A percentile compares a stretch with the other conserved stretches of the same genome.
Evolutionary conservation across 148 eudicot genomes (phyloP).

Genomic region (Fallopia convolvulus): DNA sequence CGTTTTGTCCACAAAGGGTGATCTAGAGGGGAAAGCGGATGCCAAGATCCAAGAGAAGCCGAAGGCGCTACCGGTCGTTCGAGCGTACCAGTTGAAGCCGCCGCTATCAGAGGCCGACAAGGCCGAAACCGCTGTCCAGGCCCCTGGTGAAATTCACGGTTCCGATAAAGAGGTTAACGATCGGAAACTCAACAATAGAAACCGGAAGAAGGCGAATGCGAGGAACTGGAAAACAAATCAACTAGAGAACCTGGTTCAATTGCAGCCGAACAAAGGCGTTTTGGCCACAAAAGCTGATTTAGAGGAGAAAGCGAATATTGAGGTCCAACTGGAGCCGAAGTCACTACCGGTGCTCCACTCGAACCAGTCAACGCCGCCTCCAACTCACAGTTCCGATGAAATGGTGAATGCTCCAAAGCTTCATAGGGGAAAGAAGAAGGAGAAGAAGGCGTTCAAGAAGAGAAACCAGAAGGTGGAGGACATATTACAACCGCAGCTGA

Average conservation of each 20-base stretch:
- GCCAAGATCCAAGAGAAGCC: background rate
- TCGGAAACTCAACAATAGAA: background rate
- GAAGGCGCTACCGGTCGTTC: background rate
- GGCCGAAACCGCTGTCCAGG: background rate
- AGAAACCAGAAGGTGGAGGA: conserved; percentile 8
- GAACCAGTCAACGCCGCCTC: background rate
- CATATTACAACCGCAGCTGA: background rate
- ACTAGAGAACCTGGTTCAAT: background rate
- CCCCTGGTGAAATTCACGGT: background rate
- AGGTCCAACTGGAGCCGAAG: background rate
- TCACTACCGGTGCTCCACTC: background rate
- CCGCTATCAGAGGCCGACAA: background rate
- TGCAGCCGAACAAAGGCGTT: background rate
- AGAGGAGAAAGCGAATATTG: background rate
- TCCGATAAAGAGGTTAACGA: background rate
- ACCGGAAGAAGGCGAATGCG: background rate
- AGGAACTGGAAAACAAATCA: background rate
- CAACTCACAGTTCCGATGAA: background rate
- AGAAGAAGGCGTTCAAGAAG: background rate
- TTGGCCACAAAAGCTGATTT: background rate
- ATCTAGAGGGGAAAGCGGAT: background rate
- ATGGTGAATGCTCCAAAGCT: background rate
- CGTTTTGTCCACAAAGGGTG: background rate
- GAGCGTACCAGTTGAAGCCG: background rate
- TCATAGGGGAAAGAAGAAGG: background rate